Conservation (phyloP, 768 basidiomycete genomes). For the Lentinula lateritia region DNA sequence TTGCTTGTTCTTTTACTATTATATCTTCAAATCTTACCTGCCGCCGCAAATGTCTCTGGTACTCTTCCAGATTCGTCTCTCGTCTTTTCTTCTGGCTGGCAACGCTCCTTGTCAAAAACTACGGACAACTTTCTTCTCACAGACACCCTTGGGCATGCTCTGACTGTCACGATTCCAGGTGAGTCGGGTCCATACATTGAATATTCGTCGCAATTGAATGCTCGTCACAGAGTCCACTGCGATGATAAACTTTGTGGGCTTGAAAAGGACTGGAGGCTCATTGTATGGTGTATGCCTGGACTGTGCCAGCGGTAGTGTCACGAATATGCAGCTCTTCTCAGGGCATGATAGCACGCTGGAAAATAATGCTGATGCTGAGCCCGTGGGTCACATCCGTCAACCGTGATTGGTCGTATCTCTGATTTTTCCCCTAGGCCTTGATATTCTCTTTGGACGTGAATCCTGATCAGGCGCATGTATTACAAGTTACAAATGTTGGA, state of each 20-base stretch:
- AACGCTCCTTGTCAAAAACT: neutral
- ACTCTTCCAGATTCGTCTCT: slow-evolving; percentile 11
- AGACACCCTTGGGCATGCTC: slow-evolving; percentile 10
- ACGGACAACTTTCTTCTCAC: slow-evolving; percentile 12
- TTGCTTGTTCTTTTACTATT: neutral
- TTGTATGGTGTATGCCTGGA: slow-evolving; percentile 25
- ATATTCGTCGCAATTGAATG: neutral
- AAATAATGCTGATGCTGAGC: slow-evolving; percentile 12
- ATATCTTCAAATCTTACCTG: neutral
- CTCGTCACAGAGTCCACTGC: slow-evolving; percentile 15
- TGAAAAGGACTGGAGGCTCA: slow-evolving; percentile 17
- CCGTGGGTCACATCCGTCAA: slow-evolving; percentile 11
- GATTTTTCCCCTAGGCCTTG: slow-evolving; percentile 12
- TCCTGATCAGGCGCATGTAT: slow-evolving; percentile 15
- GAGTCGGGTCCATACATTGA: slow-evolving; percentile 5
- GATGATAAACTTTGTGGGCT: slow-evolving; percentile 22
- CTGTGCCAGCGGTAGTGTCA: slow-evolving; percentile 11
- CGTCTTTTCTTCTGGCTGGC: slow-evolving; percentile 18
- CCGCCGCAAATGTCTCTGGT: slow-evolving; percentile 8
- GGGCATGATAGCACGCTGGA: slow-evolving; percentile 15
- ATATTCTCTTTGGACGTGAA: slow-evolving; percentile 23
- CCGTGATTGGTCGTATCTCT: neutral
- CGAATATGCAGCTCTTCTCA: slow-evolving; percentile 12
- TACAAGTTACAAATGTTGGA: slow-evolving; percentile 20
- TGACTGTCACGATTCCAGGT: slow-evolving; percentile 22